Percentiles rank a stretch among this genome's conserved stretches.
Conservation (phyloP, 2,329 filamentous ascomycete genomes). For the Phaeoacremonium minimum region DNA sequence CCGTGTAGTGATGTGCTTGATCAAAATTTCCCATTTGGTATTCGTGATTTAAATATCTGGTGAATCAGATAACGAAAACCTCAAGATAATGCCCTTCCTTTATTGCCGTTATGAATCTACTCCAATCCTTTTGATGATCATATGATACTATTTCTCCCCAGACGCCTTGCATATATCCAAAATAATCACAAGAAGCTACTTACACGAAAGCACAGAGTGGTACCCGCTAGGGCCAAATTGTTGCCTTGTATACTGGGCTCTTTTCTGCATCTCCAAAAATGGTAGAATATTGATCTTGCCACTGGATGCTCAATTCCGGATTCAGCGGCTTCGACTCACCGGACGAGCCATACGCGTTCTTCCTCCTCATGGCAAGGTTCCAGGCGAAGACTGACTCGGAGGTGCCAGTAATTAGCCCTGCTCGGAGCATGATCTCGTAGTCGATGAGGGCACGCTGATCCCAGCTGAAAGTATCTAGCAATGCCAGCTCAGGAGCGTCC, state of each 20-base stretch:
- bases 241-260: slow-evolving; percentile 12
- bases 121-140: too few relatives aligned
- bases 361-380: slow-evolving; percentile 37
- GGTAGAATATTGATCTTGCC: slow-evolving; percentile 25
- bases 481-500: slow-evolving; percentile 23
- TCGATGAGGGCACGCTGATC: slow-evolving; percentile 47
- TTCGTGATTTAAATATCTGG: too few relatives aligned
- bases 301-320: slow-evolving; percentile 16
- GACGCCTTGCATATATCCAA: too few relatives aligned
- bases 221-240: slow-evolving; percentile 21
- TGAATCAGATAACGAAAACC: too few relatives aligned
- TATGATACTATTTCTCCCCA: too few relatives aligned
- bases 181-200: too few relatives aligned
- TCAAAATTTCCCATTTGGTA: too few relatives aligned
- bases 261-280: slow-evolving; percentile 19
- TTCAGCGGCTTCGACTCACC: slow-evolving; percentile 7
- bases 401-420: slow-evolving; percentile 36
- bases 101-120: too few relatives aligned
- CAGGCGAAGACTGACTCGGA: slow-evolving; percentile 41
- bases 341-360: slow-evolving; percentile 17
- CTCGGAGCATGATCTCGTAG: slow-evolving; percentile 41
- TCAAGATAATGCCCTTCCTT: too few relatives aligned
- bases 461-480: slow-evolving; percentile 32
- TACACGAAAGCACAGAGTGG: too few relatives aligned
- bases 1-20: too few relatives aligned